Evolutionary conservation across 306 rosid genomes (phyloP), one percentile per base, ranked within the genome.

Genomic region (Datisca glomerata): DNA sequence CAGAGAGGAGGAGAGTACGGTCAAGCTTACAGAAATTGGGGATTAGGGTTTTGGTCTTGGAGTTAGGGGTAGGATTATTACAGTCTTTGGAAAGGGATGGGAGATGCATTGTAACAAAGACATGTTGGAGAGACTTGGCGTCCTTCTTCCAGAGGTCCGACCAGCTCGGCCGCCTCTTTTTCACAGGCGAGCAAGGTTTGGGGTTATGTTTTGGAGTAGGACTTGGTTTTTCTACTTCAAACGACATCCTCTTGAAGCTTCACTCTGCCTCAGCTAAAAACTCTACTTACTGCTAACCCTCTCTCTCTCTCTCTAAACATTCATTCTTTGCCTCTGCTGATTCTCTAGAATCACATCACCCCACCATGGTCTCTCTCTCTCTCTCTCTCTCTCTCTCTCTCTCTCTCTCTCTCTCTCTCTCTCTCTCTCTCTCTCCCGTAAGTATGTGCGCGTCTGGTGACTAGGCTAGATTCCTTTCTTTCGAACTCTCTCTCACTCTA

Each of bases 121-220:
- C 68, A 24, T 66, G 61, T 48, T 60, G 64, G 28, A 82, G 64
- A 3, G 79, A 55, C 21, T 73, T 64, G 25, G 66, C 47, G 63
- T 70, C 70, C 56, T 77, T 80, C 18, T 74, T 47, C 85, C 85
- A 74, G 42, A 79, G 10, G 42, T 76, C 82, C 0, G 96, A 76
- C 96, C 94, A 86, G 18, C 66, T 54, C 9, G 68, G 19, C 0
- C 56, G 15, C 44, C 49, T 54, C 52, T 45, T 69, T 64, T 65
- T 70, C 63, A 25, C 22, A 2, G 68, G 49, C 2, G 74, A 24
- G 49, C 15, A 21, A 41, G 59, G 49, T 35, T 54, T 54, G 3
- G 18, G 56, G 2, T 43, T 24, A 3, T 57, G 51, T 16, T 49
- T 22, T 2, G 74, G 46, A 42, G 56, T 55, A 29, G 65, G 39